These are phyloP conservation scores for Linnemannia exigua DNA, from an alignment of 192 early-diverging fungal species.

Conservation along the genomic window DNA sequence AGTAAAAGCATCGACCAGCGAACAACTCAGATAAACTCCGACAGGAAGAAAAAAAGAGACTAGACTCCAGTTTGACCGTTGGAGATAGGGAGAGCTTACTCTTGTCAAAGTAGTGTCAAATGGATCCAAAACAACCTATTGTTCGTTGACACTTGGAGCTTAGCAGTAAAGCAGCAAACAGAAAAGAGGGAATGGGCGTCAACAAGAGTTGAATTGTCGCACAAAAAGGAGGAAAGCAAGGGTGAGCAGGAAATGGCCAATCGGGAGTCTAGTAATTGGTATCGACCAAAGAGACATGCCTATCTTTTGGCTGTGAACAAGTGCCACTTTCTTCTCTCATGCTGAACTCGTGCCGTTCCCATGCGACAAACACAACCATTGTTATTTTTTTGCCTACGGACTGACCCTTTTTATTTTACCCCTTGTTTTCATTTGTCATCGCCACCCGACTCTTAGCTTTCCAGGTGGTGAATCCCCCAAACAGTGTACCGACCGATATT, in stretches of 20 bases:
- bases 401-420: background rate
- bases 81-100: background rate
- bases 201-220: background rate
- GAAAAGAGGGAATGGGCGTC: background rate
- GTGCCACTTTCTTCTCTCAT: background rate
- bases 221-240: background rate
- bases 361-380: background rate
- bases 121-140: background rate
- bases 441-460: conserved; percentile 61
- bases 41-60: conserved; percentile 1
- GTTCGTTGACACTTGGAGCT: background rate
- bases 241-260: background rate
- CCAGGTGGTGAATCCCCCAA: conserved; percentile 81
- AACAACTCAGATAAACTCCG: background rate
- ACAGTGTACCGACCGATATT: conserved; percentile 80
- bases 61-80: background rate
- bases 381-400: background rate
- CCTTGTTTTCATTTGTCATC: background rate
- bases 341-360: background rate
- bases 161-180: background rate
- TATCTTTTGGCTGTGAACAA: background rate
- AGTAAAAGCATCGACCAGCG: background rate
- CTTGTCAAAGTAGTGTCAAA: background rate
- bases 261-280: background rate
- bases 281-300: background rate